Base-by-base conservation (phyloP, 2,329 filamentous ascomycete genomes). In the Aspergillus caelatus region DNA sequence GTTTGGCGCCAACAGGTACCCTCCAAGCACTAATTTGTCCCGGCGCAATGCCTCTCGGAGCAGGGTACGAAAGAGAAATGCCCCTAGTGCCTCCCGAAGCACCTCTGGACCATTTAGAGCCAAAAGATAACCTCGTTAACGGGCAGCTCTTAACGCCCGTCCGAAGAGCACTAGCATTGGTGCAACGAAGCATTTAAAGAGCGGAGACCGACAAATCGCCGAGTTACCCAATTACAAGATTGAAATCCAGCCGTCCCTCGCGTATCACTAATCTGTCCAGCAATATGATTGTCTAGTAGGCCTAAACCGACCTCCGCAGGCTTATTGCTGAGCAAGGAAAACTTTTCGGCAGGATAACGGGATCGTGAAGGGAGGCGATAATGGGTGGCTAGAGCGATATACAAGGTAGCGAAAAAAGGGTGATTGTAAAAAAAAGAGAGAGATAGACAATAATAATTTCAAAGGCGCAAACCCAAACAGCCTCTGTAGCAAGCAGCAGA, bases 181-280 rank as follows among this genome's bases (percentile, higher is more conserved):
- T 66, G 57, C 66, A 65, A 50, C 63, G 65, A 65, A 70, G 69
- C 65, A 70, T 67, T 56, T 64, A 71, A 61, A 36, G 41, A 23
- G 21, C 19, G 52, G 12, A 28, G 34, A 23, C 32, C 32, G 52
- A 39, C 8, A 19, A 39, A 23, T 28, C 52, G 21, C n/a, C 32
- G 16, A 7, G 34, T 23, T 26, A 55, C 23, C 52, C 52, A 12
- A 39, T 39, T 36, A n/a, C 39, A 39, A 26, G 10, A 5, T 55
- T 21, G 7, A 32, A 16, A 4, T 6, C 52, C 11, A 21, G 21
- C 6, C 3, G 21, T 26, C 8, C 14, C 8, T 23, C 14, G 26
- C 11, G 14, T 55, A 19, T 23, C 10, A 4, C 11, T 23, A 14
- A 9, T 34, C 32, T 28, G 39, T 32, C 60, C 36, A 34, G 9